These are phyloP conservation scores for Vaccinium macrocarpon DNA, from an alignment of 148 eudicot species.

Conservation along the genomic window DNA sequence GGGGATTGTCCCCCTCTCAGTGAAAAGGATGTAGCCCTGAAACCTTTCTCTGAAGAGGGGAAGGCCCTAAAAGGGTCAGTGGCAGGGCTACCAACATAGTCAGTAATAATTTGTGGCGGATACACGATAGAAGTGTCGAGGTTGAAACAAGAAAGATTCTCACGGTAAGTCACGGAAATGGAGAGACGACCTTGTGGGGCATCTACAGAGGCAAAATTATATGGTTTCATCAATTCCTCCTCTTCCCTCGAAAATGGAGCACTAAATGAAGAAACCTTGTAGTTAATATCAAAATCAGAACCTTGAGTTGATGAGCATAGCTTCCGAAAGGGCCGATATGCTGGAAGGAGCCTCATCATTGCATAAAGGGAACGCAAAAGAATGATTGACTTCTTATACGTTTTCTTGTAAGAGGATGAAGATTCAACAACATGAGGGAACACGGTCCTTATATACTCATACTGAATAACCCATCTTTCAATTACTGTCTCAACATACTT, in stretches of 20 bases:
- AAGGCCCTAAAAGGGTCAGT: constrained; percentile 81
- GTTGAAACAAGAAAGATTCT: constrained; percentile 63
- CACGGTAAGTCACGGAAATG: constrained; percentile 68
- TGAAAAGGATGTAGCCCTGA: constrained; percentile 46
- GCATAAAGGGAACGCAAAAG: constrained; percentile 76
- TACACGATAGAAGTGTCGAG: constrained; percentile 55
- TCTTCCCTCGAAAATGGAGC: constrained; percentile 77
- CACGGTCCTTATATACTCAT: constrained; percentile 46
- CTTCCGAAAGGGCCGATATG: constrained; percentile 64
- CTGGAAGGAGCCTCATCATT: constrained; percentile 89
- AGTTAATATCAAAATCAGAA: constrained; percentile 65
- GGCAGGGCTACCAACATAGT: constrained; percentile 97
- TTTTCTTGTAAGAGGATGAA: constrained; percentile 65
- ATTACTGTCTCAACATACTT: constrained; percentile 63
- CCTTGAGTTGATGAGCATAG: constrained; percentile 48
- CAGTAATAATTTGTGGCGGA: constrained; percentile 80
- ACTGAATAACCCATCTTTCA: constrained; percentile 95
- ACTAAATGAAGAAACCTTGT: constrained; percentile 76
- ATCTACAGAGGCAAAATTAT: constrained; percentile 64
- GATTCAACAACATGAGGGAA: constrained; percentile 48
- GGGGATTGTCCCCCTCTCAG: constrained; percentile 45
- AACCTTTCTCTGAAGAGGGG: constrained; percentile 45
- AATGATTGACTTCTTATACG: constrained; percentile 84
- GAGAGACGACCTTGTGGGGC: constrained; percentile 78
- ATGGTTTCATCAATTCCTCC: constrained; percentile 67